These are phyloP conservation scores for Petunia secreta DNA, from an alignment of 257 asterid genomes.

Conservation along the genomic window DNA sequence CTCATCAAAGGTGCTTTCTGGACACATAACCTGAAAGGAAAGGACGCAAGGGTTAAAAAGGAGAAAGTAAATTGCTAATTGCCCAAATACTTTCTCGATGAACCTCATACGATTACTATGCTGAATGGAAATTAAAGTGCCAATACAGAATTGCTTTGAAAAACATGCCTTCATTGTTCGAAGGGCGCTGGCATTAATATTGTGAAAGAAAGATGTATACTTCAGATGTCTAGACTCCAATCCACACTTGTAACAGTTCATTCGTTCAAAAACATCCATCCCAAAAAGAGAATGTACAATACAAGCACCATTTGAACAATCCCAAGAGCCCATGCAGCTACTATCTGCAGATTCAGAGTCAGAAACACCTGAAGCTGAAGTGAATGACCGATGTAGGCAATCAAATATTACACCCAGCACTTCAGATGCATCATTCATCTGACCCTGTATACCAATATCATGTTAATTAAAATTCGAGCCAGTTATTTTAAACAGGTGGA, in stretches of 20 bases:
- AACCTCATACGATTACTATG: slow-evolving; percentile 13
- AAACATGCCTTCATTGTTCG: slow-evolving; percentile 85
- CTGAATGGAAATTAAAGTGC: slow-evolving; percentile 13
- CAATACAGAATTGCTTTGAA: slow-evolving; percentile 10
- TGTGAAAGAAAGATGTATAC: slow-evolving; percentile 89
- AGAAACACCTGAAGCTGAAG: slow-evolving; percentile 50
- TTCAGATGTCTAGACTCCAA: slow-evolving; percentile 88
- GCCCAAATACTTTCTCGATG: background rate
- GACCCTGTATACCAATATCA: slow-evolving; percentile 68
- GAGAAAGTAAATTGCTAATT: slow-evolving; percentile 10
- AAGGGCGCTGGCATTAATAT: slow-evolving; percentile 90
- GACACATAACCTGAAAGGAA: slow-evolving; percentile 71
- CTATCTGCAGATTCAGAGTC: slow-evolving; percentile 66
- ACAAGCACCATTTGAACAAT: slow-evolving; percentile 71
- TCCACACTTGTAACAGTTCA: slow-evolving; percentile 85
- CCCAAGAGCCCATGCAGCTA: slow-evolving; percentile 70
- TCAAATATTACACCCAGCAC: slow-evolving; percentile 84
- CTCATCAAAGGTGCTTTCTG: slow-evolving; percentile 81
- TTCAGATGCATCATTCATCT: slow-evolving; percentile 99
- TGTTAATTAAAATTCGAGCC: slow-evolving; percentile 25
- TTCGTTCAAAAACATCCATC: slow-evolving; percentile 84
- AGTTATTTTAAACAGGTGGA: background rate
- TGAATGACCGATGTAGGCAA: slow-evolving; percentile 84
- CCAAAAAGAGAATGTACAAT: slow-evolving; percentile 89
- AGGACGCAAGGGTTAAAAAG: slow-evolving; percentile 20